Evolutionary conservation across 805 yeast species (phyloP), one percentile per base, ranked within the genome.

Genomic region (Wickerhamomyces pijperi): DNA sequence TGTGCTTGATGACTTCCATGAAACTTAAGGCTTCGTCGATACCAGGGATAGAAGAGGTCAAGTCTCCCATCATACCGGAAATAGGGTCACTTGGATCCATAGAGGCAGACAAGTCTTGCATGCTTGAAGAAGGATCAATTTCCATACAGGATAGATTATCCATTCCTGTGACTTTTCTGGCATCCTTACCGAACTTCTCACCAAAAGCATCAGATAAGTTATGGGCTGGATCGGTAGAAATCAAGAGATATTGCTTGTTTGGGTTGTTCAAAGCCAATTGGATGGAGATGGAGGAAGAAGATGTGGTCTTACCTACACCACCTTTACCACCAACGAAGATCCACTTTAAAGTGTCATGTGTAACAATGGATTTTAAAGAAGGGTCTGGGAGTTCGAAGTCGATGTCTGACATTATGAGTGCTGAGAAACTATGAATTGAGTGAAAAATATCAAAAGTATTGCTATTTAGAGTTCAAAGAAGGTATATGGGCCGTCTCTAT

Each of bases 321-420:
- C 99, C 99, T 68, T 92, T 92, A 50, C 99, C 99, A 48, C 99
- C 99, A 34, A 90, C 97, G 55, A 92, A 92, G 46, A 92, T 81
- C 99, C 99, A 92, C 56, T 83, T 84, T 55, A 92, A 73, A 12
- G 82, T 61, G 32, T 76, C 63, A 20, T 81, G 84, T 44, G 73
- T 78, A 39, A 82, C 65, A 39, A 83, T 64, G 15, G 83, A 78
- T 49, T 76, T 74, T 47, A 83, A 68, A 33, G 81, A 78, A 46
- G 90, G 86, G 47, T 81, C 90, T 37, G 57, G 58, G 8, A 38
- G 31, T 7, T 52, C 54, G 23, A 50, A 43, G 19, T 51, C 55
- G 2, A 41, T 28, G 41, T 52, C 55, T 4, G 55, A 48, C 54
- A 51, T 52, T 32, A 18, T 19, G n/a, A 9, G 4, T 25, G 29